Conservation (phyloP, 2,329 filamentous ascomycete genomes). For the Alternaria gaisen region DNA sequence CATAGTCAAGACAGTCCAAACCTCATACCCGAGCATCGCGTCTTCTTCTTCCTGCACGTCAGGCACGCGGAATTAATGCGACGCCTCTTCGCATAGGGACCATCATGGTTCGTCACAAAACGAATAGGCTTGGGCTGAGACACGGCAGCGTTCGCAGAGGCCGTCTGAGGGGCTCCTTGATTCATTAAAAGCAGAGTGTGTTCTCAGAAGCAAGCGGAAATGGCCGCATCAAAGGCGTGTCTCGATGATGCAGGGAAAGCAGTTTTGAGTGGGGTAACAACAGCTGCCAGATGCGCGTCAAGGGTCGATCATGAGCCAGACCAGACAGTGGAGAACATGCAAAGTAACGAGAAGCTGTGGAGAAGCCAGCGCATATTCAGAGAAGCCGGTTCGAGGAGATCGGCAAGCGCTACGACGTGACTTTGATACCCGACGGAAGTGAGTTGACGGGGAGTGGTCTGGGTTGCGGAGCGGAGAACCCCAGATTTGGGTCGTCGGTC, state of each 20-base stretch:
- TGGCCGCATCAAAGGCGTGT: conserved; percentile 19
- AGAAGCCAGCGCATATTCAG: conserved; percentile 34
- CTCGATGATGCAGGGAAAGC: conserved; percentile 12
- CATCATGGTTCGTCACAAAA: conserved; percentile 54
- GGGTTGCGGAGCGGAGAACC: conserved; percentile 19
- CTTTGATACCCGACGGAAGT: conserved; percentile 6
- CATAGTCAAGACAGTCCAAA: too few relatives aligned
- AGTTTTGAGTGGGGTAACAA: conserved; percentile 22
- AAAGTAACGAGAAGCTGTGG: conserved; percentile 21
- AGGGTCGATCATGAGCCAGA: conserved; percentile 17
- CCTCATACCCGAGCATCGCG: conserved; percentile 55
- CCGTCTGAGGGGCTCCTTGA: conserved; percentile 38
- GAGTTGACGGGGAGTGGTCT: conserved; percentile 7
- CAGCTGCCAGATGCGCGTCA: conserved; percentile 17
- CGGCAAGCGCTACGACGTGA: conserved; percentile 15
- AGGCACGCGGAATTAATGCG: conserved; percentile 56
- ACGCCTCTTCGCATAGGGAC: conserved; percentile 53
- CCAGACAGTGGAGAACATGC: conserved; percentile 22
- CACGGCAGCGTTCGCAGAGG: conserved; percentile 40
- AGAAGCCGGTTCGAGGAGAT: conserved; percentile 13
- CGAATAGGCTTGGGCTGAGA: conserved; percentile 51
- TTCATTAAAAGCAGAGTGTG: conserved; percentile 43
- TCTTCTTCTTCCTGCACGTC: conserved; percentile 61
- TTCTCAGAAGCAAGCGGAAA: conserved; percentile 16
- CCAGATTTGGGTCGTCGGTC: conserved; percentile 15